Base-by-base conservation (phyloP, 2,329 filamentous ascomycete genomes). In the Aspergillus sp. region DNA sequence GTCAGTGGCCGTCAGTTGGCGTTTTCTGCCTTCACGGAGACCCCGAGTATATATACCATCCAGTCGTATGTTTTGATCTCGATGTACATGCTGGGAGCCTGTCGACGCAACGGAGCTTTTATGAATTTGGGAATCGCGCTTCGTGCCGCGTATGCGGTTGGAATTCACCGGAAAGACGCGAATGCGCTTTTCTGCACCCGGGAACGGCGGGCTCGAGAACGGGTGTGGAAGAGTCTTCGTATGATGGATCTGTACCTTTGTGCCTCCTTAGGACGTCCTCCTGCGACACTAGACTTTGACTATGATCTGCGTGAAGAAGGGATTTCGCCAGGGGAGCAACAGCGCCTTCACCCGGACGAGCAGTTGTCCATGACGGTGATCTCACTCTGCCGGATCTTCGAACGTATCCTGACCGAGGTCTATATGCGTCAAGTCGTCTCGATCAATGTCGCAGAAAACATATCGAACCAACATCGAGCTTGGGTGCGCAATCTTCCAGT, bases 171-270 rank as follows among this genome's bases (percentile, higher is more conserved):
- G 5, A 82, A 78, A 27, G 82, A 83, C 66, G 81, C 82, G 11
- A 83, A 82, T 59, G 79, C 79, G 27, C 75, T 81, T 1, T 83
- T 82, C 62, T 81, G 80, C 30, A 66, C 68, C 1, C 68, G 75
- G 2, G 77, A 79, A 48, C 73, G 75, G 54, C 65, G 72, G 27
- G 75, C 78, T 5, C 71, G 82, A 58, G 80, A 83, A 62, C 76
- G 81, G 3, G 80, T 83, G 19, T 84, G 82, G 82, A 83, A 81
- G 66, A 83, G 81, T 63, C 70, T 84, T 5, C 77, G 82, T 2
- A 79, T 83, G 55, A 76, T 83, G 53, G 82, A 84, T 59, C 71
- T 83, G 55, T 81, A 82, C 39, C 79, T 84, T 61, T 83, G 81
- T 63, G 81, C 78, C 23, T 77, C 80, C 1, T 68, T 84, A 8